phyloP scores from a whole-genome alignment of 1,284 basidiomycete species.

The Ganoderma sp. region DNA sequence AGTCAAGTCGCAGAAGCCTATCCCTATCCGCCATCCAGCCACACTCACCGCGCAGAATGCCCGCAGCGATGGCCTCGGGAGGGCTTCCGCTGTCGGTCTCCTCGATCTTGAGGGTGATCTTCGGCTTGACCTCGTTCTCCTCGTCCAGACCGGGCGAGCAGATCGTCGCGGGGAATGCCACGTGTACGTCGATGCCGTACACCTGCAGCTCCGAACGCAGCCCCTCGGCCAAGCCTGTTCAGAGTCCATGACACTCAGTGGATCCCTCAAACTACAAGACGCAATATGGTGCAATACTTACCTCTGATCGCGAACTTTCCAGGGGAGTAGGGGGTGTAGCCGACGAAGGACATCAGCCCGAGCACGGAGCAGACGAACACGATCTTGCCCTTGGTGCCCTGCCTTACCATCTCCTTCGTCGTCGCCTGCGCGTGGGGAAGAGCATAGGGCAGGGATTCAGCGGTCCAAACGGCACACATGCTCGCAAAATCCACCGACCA shows the following conservation, averaged over 20 bases:
- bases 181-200: slow-evolving; percentile 82
- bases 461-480: too few relatives aligned
- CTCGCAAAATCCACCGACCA: too few relatives aligned
- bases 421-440: too few relatives aligned
- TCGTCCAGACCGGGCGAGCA: slow-evolving; percentile 79
- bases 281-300: slow-evolving; percentile 37
- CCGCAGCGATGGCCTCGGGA: slow-evolving; percentile 70
- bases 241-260: not conserved
- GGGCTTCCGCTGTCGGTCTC: slow-evolving; percentile 73
- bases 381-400: slow-evolving; percentile 70
- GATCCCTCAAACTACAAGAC: not conserved
- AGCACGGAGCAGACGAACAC: slow-evolving; percentile 84
- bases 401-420: slow-evolving; percentile 71
- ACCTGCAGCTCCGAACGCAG: slow-evolving; percentile 84
- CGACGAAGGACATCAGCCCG: slow-evolving; percentile 82
- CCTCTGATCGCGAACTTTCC: slow-evolving; percentile 84
- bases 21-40: not conserved
- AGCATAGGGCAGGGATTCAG: too few relatives aligned
- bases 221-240: slow-evolving; percentile 81
- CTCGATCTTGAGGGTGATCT: slow-evolving; percentile 83
- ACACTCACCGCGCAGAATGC: slow-evolving; percentile 24
- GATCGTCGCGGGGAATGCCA: slow-evolving; percentile 91
- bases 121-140: slow-evolving; percentile 86
- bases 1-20: slow-evolving; percentile 10
- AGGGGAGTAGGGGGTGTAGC: slow-evolving; percentile 87